Percentiles rank a stretch among this genome's conserved stretches.
These are phyloP conservation scores for Jackrogersella minutella DNA, from an alignment of 495 filamentous ascomycete genomes.

Conservation along the genomic window DNA sequence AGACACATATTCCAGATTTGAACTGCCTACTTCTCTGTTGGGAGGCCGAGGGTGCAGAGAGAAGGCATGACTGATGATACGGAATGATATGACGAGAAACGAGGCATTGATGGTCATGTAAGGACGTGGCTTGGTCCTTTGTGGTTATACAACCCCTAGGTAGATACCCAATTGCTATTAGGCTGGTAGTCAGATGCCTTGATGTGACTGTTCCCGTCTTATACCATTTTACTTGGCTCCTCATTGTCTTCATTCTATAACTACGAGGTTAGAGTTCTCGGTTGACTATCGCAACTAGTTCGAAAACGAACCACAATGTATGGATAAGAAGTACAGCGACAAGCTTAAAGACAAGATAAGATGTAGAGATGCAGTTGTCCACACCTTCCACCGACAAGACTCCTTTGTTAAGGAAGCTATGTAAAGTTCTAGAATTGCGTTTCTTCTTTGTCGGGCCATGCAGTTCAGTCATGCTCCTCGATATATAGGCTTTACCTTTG, in stretches of 20 bases:
- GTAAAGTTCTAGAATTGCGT: background rate
- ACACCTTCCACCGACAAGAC: background rate
- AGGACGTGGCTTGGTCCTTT: background rate
- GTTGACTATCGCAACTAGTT: too few relatives aligned
- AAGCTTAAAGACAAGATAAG: background rate
- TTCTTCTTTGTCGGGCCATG: background rate
- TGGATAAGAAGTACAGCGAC: background rate
- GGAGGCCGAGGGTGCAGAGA: background rate
- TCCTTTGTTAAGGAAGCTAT: background rate
- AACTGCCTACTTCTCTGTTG: background rate
- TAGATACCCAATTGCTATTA: conserved; percentile 34
- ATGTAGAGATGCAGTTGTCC: too few relatives aligned
- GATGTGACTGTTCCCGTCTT: background rate
- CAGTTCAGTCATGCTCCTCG: too few relatives aligned
- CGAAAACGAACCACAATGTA: background rate
- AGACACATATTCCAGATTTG: background rate
- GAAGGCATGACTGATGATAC: background rate
- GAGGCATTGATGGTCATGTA: background rate
- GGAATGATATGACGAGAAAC: background rate
- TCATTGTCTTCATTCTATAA: background rate
- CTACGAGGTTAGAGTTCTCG: background rate
- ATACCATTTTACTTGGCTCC: background rate
- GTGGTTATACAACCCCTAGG: conserved; percentile 6
- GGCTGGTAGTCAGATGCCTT: background rate
- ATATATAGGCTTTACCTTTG: background rate